Conservation (phyloP, 2,329 filamentous ascomycete genomes). For the Cytospora chrysosperma region DNA sequence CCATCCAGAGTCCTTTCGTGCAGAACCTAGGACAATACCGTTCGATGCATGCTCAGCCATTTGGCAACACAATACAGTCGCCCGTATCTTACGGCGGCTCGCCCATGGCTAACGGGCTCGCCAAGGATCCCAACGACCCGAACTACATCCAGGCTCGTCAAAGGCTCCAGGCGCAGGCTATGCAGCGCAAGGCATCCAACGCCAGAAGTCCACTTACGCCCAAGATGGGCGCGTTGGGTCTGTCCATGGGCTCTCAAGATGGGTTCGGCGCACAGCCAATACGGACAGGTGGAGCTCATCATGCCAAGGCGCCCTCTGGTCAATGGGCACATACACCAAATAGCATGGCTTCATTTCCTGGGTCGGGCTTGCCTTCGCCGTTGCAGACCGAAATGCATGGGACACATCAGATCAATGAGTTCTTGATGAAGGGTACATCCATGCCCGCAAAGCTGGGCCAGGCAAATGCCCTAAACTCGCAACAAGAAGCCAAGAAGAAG, state of each 20-base stretch:
- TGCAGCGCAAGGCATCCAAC: conserved; percentile 73
- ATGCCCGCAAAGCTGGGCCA: conserved; percentile 80
- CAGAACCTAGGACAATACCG: conserved; percentile 77
- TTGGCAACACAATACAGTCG: conserved; percentile 54
- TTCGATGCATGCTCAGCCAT: conserved; percentile 57
- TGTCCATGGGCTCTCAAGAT: conserved; percentile 68
- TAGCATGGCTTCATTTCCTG: conserved; percentile 81
- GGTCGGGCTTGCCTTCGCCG: conserved; percentile 86
- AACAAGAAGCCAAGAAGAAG: conserved; percentile 91
- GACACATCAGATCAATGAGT: conserved; percentile 79
- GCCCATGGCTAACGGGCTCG: conserved; percentile 48
- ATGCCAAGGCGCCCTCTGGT: conserved; percentile 81
- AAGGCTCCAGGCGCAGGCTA: conserved; percentile 55
- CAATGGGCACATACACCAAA: conserved; percentile 88
- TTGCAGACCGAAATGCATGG: conserved; percentile 61
- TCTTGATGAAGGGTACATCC: conserved; percentile 84
- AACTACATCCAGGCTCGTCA: conserved; percentile 60
- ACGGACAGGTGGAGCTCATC: conserved; percentile 62
- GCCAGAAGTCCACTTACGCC: conserved; percentile 80
- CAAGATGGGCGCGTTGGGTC: conserved; percentile 74
- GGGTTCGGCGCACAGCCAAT: conserved; percentile 78
- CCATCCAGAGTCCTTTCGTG: conserved; percentile 87
- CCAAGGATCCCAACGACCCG: conserved; percentile 49
- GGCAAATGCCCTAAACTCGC: conserved; percentile 49
- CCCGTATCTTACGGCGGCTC: conserved; percentile 51